Evolutionary conservation across 805 yeast genomes (phyloP).

Genomic region (Candida tibetensis): DNA sequence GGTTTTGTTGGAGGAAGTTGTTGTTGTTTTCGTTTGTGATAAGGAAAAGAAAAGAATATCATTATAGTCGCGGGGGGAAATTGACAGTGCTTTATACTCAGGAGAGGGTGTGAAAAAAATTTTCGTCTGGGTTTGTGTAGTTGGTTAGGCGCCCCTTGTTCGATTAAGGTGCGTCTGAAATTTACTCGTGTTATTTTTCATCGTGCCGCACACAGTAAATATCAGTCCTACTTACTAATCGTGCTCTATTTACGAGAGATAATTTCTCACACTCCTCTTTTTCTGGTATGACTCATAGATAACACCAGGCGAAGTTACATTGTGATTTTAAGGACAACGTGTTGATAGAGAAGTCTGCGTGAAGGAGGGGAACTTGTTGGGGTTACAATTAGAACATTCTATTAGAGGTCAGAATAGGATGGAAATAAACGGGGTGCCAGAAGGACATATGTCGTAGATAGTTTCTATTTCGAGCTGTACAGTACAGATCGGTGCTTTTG

Average conservation of each 20-base stretch:
- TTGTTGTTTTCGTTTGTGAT: conserved; percentile 5
- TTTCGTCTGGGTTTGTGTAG: conserved; percentile 1
- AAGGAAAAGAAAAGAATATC: conserved; percentile 5
- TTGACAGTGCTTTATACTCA: conserved; percentile 9
- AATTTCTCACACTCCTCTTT: too few relatives aligned
- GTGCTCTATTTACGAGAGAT: background rate
- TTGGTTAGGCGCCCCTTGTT: background rate
- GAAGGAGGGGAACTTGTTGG: too few relatives aligned
- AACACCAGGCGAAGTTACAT: too few relatives aligned
- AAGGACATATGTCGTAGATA: too few relatives aligned
- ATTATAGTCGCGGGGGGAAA: conserved; percentile 2
- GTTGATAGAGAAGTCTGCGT: too few relatives aligned
- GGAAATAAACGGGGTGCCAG: too few relatives aligned
- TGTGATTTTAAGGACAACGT: too few relatives aligned
- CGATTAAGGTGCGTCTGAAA: background rate
- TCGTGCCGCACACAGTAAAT: conserved; percentile 2
- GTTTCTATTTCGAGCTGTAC: too few relatives aligned
- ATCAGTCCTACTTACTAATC: conserved; percentile 4
- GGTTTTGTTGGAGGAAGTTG: background rate
- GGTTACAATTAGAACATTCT: too few relatives aligned
- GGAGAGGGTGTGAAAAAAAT: conserved; percentile 5
- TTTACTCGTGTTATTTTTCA: conserved; percentile 1
- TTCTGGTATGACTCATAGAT: too few relatives aligned
- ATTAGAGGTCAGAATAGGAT: too few relatives aligned
- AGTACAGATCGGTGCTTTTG: too few relatives aligned